These are phyloP conservation scores for Zygosaccharomyces rouxii DNA, from an alignment of 805 yeast species.

Conservation along the genomic window DNA sequence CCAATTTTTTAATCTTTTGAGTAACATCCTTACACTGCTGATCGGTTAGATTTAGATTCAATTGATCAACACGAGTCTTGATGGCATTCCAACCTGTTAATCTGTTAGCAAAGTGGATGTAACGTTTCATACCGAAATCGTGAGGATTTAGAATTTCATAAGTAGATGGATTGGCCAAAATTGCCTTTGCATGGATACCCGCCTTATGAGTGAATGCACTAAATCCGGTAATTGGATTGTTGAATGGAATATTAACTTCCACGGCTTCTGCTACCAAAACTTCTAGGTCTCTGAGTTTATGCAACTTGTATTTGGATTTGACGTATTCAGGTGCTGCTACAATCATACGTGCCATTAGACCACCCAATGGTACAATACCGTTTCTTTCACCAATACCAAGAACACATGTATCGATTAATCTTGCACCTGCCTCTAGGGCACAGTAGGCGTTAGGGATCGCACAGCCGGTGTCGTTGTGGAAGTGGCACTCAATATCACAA, in stretches of 20 bases:
- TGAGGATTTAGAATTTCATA: constrained; percentile 92
- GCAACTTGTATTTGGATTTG: constrained; percentile 86
- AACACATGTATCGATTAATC: constrained; percentile 88
- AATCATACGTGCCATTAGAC: constrained; percentile 98
- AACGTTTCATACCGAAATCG: constrained; percentile 93
- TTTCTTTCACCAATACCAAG: constrained; percentile 98
- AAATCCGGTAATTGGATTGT: constrained; percentile 98
- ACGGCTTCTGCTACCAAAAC: constrained; percentile 96
- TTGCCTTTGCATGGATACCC: constrained; percentile 98
- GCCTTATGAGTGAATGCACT: constrained; percentile 99
- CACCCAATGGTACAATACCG: constrained; percentile 97
- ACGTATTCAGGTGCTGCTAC: constrained; percentile 98
- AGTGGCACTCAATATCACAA: constrained; percentile 97
- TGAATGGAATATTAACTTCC: constrained; percentile 94
- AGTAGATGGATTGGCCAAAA: constrained; percentile 97
- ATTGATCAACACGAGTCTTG: constrained; percentile 95
- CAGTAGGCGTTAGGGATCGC: constrained; percentile 98
- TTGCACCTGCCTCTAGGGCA: constrained; percentile 96
- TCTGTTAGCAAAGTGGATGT: constrained; percentile 96
- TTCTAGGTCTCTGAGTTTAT: constrained; percentile 93
- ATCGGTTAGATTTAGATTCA: constrained; percentile 83
- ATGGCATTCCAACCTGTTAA: constrained; percentile 99
- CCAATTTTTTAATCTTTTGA: constrained; percentile 84
- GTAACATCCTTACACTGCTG: constrained; percentile 95
- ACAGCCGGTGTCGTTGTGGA: constrained; percentile 99